Conservation (phyloP, 768 basidiomycete genomes). For the Phaeotremella skinneri region DNA sequence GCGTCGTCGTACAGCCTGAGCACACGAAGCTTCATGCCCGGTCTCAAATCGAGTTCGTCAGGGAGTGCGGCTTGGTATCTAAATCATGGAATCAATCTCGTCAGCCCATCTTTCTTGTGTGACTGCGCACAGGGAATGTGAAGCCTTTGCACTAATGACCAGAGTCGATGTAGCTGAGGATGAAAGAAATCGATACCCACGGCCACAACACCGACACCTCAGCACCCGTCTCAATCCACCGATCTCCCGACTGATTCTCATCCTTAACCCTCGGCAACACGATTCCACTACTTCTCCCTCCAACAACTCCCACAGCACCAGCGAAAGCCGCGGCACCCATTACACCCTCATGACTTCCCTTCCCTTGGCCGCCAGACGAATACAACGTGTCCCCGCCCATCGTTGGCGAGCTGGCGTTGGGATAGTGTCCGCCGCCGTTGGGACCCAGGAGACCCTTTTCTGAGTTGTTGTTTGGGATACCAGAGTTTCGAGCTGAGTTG, state of each 20-base stretch:
- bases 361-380: conserved; percentile 16
- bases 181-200: conserved; percentile 24
- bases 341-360: conserved; percentile 7
- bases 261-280: conserved; percentile 47
- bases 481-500: not conserved
- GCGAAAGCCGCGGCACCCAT: conserved; percentile 11
- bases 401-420: conserved; percentile 25
- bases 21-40: conserved; percentile 49
- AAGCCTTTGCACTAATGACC: too few species aligned
- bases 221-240: conserved; percentile 44
- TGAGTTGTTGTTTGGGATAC: conserved; percentile 17
- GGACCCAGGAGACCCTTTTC: conserved; percentile 40
- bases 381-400: conserved; percentile 42
- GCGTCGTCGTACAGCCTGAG: conserved; percentile 50
- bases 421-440: conserved; percentile 3
- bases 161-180: not conserved
- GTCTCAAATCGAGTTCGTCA: conserved; percentile 49
- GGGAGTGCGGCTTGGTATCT: conserved; percentile 47
- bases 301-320: conserved; percentile 8
- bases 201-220: conserved; percentile 50
- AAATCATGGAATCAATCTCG: not conserved
- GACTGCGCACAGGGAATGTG: too few species aligned
- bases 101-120: too few species aligned
- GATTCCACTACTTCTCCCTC: conserved; percentile 33
- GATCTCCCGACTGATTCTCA: conserved; percentile 47